phyloP scores from a whole-genome alignment of 2,329 filamentous ascomycete genomes.

The Cercospora sp. region DNA sequence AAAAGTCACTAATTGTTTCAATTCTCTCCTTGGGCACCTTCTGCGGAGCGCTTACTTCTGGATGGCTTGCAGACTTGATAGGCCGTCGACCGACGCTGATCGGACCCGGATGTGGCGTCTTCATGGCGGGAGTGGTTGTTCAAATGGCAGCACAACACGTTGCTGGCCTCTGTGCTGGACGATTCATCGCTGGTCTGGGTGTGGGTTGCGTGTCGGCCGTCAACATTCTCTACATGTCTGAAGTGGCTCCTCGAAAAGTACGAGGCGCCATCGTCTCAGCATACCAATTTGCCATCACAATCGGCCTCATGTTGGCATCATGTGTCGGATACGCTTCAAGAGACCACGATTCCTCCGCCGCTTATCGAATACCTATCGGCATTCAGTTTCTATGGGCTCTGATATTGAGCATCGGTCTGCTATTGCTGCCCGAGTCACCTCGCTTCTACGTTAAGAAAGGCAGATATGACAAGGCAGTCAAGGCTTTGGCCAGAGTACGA shows the following conservation, averaged over 20 bases:
- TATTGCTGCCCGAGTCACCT: conserved; percentile 79
- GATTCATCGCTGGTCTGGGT: conserved; percentile 72
- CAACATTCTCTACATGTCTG: conserved; percentile 51
- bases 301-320: conserved; percentile 73
- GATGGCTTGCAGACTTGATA: conserved; percentile 62
- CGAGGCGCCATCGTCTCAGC: conserved; percentile 75
- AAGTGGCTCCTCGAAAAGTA: conserved; percentile 61
- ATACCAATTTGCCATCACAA: conserved; percentile 81
- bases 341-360: conserved; percentile 59
- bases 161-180: conserved; percentile 66
- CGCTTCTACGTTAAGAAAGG: conserved; percentile 82
- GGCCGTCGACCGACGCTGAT: conserved; percentile 67
- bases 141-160: conserved; percentile 64
- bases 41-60: conserved; percentile 64
- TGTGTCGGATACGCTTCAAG: conserved; percentile 73
- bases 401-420: conserved; percentile 69
- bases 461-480: conserved; percentile 64
- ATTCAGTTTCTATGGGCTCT: conserved; percentile 80
- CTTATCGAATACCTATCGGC: conserved; percentile 77
- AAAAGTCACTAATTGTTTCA: conserved; percentile 65
- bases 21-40: conserved; percentile 77
- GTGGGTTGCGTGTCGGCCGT: conserved; percentile 70
- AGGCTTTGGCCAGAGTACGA: conserved; percentile 67
- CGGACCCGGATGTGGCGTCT: conserved; percentile 58
- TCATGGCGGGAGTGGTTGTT: conserved; percentile 55